Conservation (phyloP, 176 grass and related monocot species). For the Rhynchospora pubera region DNA sequence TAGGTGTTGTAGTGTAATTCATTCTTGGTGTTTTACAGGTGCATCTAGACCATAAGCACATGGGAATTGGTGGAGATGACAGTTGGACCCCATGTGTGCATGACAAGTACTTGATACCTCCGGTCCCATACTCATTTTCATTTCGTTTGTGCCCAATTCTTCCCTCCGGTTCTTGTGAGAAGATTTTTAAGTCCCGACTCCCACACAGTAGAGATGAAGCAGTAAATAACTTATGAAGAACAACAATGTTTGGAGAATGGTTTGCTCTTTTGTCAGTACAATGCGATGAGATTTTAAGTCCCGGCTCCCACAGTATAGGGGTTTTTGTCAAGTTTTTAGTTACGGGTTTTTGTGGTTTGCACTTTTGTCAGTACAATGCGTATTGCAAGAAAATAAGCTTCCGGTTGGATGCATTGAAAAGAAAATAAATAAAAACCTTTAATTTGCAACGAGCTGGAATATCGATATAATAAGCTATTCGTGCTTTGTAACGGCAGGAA, state of each 20-base stretch:
- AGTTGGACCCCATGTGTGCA: slow-evolving; percentile 81
- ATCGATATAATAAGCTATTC: too few relatives aligned
- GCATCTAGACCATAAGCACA: slow-evolving; percentile 86
- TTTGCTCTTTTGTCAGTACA: too few relatives aligned
- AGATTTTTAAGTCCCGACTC: slow-evolving; percentile 57
- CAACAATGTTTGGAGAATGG: background rate
- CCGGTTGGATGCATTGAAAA: background rate
- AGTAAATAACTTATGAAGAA: background rate
- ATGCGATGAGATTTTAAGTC: too few relatives aligned
- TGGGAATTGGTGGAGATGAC: slow-evolving; percentile 85
- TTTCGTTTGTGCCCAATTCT: slow-evolving; percentile 44
- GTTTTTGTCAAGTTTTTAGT: background rate
- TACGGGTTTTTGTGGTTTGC: background rate
- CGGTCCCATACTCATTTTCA: slow-evolving; percentile 55
- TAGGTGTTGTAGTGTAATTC: background rate
- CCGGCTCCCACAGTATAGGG: too few relatives aligned
- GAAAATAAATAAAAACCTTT: background rate
- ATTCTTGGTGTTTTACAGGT: slow-evolving; percentile 39
- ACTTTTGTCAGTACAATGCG: background rate
- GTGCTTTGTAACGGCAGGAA: background rate
- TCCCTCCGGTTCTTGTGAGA: slow-evolving; percentile 55
- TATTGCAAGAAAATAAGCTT: background rate
- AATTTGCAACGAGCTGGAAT: background rate
- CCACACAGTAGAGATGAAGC: background rate
- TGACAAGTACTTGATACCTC: slow-evolving; percentile 60